These are phyloP conservation scores for Stachybotrys chartarum DNA, from an alignment of 2,329 filamentous ascomycete genomes.

Conservation along the genomic window DNA sequence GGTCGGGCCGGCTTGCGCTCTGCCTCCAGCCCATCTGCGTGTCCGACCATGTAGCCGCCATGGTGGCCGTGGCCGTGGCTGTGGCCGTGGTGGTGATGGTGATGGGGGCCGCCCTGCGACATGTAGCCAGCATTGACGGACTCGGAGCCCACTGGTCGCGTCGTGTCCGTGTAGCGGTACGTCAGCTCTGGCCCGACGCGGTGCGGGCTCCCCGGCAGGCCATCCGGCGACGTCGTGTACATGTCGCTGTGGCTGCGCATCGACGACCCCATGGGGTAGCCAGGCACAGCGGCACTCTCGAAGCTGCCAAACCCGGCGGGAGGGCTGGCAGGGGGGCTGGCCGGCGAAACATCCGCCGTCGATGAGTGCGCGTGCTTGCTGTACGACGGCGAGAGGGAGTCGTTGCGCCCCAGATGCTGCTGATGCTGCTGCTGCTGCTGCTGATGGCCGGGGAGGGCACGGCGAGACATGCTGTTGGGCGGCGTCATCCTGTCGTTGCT, in stretches of 20 bases:
- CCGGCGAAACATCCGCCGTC: slow-evolving; percentile 1
- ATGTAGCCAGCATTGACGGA: not conserved
- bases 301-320: slow-evolving; percentile 5
- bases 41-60: not conserved
- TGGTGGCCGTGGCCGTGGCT: not conserved
- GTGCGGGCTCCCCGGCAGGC: slow-evolving; percentile 2
- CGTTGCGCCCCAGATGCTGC: slow-evolving; percentile 15
- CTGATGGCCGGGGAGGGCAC: not conserved
- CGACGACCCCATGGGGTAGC: not conserved
- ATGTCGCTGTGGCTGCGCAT: slow-evolving; percentile 2
- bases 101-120: not conserved
- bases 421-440: slow-evolving; percentile 4
- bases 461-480: not conserved
- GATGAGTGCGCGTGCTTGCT: slow-evolving; percentile 5
- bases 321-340: slow-evolving; percentile 4
- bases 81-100: not conserved
- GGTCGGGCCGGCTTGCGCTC: not conserved
- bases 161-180: slow-evolving; percentile 24
- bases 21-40: not conserved
- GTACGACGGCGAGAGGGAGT: slow-evolving; percentile 16
- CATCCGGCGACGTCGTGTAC: slow-evolving; percentile 7
- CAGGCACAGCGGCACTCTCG: slow-evolving; percentile 1
- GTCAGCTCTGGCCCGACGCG: slow-evolving; percentile 12
- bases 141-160: not conserved
- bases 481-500: not conserved